Conservation (phyloP, 164 flowering plant species). For the Piper longum region DNA sequence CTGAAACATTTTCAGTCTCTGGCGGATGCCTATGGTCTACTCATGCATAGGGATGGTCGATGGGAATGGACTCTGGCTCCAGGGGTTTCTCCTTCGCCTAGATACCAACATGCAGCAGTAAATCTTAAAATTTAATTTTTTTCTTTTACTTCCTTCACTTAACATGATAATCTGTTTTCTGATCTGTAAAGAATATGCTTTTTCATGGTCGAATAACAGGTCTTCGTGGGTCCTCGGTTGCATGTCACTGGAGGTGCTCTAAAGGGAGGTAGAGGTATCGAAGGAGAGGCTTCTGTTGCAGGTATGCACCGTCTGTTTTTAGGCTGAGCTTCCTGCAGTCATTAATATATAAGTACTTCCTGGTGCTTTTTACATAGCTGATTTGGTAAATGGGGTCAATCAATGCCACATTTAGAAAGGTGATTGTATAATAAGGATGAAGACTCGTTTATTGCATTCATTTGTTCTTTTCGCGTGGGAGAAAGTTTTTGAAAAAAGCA, state of each 20-base stretch:
- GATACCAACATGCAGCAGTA: constrained; percentile 98
- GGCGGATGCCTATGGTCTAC: constrained; percentile 95
- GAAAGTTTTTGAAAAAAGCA: too few species aligned
- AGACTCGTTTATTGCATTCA: too few species aligned
- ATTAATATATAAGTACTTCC: background rate
- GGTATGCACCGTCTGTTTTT: constrained; percentile 28
- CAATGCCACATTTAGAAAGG: too few species aligned
- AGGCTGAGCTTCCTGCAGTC: background rate
- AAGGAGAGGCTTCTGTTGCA: constrained; percentile 81
- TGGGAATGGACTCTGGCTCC: constrained; percentile 99
- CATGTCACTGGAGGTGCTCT: constrained; percentile 92
- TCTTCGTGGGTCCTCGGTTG: constrained; percentile 87
- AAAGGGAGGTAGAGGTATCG: constrained; percentile 80
- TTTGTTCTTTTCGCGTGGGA: too few species aligned
- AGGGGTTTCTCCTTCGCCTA: constrained; percentile 91
- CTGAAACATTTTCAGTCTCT: constrained; percentile 50
- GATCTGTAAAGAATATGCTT: background rate
- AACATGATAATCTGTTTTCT: background rate
- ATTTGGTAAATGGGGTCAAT: too few species aligned
- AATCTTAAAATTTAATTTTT: constrained; percentile 16
- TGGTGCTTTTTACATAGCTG: background rate
- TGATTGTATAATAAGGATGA: too few species aligned
- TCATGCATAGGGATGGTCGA: constrained; percentile 94
- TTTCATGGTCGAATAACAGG: constrained; percentile 27
- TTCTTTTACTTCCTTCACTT: background rate